Base-by-base conservation (phyloP, 768 basidiomycete genomes). In the Cystobasidiopsis lactophilus region DNA sequence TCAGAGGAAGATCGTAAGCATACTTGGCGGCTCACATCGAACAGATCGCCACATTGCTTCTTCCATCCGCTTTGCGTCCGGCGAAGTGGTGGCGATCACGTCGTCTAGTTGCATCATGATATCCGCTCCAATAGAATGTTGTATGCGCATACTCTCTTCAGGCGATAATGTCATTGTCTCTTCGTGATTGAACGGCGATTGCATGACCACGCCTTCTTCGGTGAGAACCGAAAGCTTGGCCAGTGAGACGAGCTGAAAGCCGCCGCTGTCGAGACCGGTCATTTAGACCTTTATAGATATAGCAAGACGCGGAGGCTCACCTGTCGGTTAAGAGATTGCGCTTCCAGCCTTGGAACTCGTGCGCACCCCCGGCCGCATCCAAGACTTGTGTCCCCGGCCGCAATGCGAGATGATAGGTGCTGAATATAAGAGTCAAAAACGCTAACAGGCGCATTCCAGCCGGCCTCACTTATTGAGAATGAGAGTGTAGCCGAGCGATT, bases 1-100 rank as follows among this genome's bases (percentile, higher is more conserved):
- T 26, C 24, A 56, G 51, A 37, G 51, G 40, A 52, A 27, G 37
- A 27, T 33, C 40, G 26, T 23, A 29, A 19, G 9, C 9, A n/a
- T n/a, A n/a, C n/a, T n/a, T n/a, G n/a, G n/a, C n/a, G n/a, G 55
- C 53, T 40, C 26, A 55, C 57, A 89, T 44, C 85, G 74, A 4
- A 89, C 73, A 0, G 84, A 85, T 48, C 85, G 73, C 66, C 77
- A 75, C 83, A 85, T 88, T 1, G 85, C 82, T 67, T 91, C 85
- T 54, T 71, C 75, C 3, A 89, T 84, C 52, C 85, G 76, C 27
- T 79, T 77, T 18, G 83, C 85, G 4, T 74, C 73, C 0, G 81
- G 82, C 40, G 88, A 66, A 19, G 41, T 43, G 65, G 82, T 85
- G 33, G 81, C 76, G 0, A 89, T 85, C 80, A 59, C 55, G 41